Percentiles rank a stretch among this genome's conserved stretches.
Evolutionary conservation across 768 basidiomycete species (phyloP).

Genomic region (Tricholoma hemisulphureum): DNA sequence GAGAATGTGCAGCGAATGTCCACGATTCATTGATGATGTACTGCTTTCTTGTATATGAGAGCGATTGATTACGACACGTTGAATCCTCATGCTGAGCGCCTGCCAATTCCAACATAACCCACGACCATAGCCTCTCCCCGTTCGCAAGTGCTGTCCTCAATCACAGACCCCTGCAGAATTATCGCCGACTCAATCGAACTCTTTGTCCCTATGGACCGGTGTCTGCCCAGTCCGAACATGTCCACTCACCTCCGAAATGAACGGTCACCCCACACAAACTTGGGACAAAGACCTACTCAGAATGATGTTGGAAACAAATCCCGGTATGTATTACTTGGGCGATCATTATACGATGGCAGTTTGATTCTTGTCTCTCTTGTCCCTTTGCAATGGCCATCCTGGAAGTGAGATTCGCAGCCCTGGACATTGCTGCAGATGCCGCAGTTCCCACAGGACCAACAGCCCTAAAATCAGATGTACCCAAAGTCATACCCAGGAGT

Average conservation of each 20-base stretch:
- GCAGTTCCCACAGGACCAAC: not conserved
- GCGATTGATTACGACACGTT: constrained; percentile 1
- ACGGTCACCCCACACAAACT: not conserved
- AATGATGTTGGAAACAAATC: not conserved
- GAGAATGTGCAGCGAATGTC: constrained; percentile 14
- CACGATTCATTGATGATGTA: constrained; percentile 3
- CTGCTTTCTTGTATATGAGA: not conserved
- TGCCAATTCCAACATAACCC: not conserved
- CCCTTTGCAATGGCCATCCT: not conserved
- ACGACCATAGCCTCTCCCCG: not conserved
- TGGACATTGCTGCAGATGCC: not conserved
- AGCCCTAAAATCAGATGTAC: not conserved
- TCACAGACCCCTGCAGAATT: not conserved
- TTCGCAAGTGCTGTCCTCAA: not conserved
- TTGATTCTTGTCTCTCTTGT: not conserved
- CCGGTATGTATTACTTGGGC: not conserved
- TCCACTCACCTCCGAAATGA: not conserved
- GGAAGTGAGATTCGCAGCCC: not conserved
- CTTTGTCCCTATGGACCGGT: not conserved
- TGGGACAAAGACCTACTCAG: not conserved
- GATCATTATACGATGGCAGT: not conserved
- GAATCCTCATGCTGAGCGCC: not conserved
- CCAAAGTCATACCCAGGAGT: not conserved
- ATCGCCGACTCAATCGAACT: not conserved
- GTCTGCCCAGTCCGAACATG: not conserved